Conservation (phyloP, 352 stramenopile genomes). For the Phytopythium delawarense region DNA sequence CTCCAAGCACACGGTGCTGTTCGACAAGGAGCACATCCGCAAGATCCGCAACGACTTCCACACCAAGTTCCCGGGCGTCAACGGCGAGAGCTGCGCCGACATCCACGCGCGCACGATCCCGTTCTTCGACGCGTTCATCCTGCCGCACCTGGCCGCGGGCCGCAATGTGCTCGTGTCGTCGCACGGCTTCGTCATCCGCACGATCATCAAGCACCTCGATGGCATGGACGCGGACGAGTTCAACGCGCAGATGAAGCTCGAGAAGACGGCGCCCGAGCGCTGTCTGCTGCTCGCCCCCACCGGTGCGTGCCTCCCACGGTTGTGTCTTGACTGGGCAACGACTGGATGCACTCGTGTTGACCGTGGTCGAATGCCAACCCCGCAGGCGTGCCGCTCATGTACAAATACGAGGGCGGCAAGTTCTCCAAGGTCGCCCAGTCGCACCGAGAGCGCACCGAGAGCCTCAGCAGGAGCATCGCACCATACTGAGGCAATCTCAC, state of each 20-base stretch:
- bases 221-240: constrained; percentile 72
- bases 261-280: constrained; percentile 71
- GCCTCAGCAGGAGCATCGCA: constrained; percentile 60
- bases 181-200: constrained; percentile 83
- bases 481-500: constrained; percentile 36
- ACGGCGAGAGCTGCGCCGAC: constrained; percentile 79
- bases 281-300: constrained; percentile 74
- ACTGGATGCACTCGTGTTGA: not conserved
- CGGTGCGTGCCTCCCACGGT: constrained; percentile 20
- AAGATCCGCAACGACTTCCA: constrained; percentile 81
- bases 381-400: constrained; percentile 77
- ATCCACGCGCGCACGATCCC: constrained; percentile 73
- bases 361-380: not conserved
- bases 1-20: constrained; percentile 64
- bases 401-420: constrained; percentile 70
- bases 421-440: constrained; percentile 72
- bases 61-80: constrained; percentile 72
- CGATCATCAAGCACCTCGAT: constrained; percentile 82
- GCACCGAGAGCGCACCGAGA: constrained; percentile 67
- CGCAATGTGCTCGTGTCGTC: constrained; percentile 79
- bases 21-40: constrained; percentile 67
- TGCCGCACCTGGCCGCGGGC: constrained; percentile 64
- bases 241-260: constrained; percentile 79
- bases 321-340: too few relatives aligned
- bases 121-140: constrained; percentile 75